Evolutionary conservation across 805 yeast species (phyloP), one percentile per base, ranked within the genome.

Genomic region (Naumovozyma dairenensis): DNA sequence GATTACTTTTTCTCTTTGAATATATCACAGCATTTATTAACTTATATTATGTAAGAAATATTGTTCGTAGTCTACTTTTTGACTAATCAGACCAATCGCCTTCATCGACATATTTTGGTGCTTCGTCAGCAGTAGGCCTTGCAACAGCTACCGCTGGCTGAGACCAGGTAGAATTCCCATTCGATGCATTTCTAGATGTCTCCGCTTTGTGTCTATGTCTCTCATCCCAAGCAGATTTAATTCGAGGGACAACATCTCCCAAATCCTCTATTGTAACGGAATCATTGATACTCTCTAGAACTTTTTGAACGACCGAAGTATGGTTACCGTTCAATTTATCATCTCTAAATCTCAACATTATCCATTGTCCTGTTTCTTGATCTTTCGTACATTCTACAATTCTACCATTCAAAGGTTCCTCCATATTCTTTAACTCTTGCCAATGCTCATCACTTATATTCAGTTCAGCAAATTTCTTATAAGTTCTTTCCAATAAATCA

Each of bases 301-400:
- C 86, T 51, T 81, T 89, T 39, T 75, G 75, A 5, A 87, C 95
- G 16, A 83, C 86, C 9, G 76, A 65, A 12, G 76, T 58, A 56
- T 85, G 94, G 56, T 92, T 92, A 6, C 94, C 97, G 51, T 82
- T 79, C 13, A 71, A 59, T 53, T 92, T 92, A 58, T 92, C 99
- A 60, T 92, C 95, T 53, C 99, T 70, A 57, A 89, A 92, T 39
- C 99, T 67, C 37, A 89, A 56, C 64, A 83, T 67, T 39, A 74
- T 74, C 98, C 98, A 92, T 29, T 69, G 71, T 3, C 80, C 79
- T 15, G 60, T 60, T 30, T 69, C 67, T 16, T 63, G 62, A 40
- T 77, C 80, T 51, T 77, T 72, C 35, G 80, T 68, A 42, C 92
- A 85, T 57, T 92, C 99, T 2, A 78, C 87, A 20, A 93, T 74